Conservation (phyloP, 495 filamentous ascomycete genomes). For the Penicillium roqueforti region DNA sequence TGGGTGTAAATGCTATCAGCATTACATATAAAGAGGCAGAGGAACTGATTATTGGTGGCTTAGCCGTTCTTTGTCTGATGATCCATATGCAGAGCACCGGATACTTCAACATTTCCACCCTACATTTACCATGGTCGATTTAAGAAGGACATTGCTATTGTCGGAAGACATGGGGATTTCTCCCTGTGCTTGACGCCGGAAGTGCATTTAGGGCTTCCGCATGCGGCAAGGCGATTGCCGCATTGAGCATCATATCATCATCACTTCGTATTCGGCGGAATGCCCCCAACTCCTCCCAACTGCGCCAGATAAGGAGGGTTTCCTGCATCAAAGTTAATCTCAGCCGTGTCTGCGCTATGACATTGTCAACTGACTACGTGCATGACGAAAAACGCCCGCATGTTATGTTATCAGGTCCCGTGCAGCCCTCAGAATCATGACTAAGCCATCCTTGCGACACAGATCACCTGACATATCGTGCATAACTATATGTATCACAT, state of each 20-base stretch:
- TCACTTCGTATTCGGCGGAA: constrained; percentile 19
- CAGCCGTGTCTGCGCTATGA: constrained; percentile 7
- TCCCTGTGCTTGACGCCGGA: constrained; percentile 15
- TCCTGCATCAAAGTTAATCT: neutral
- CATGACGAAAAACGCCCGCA: neutral
- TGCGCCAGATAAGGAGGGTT: neutral
- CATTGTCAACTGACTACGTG: constrained; percentile 25
- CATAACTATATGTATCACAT: neutral
- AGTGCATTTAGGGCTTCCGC: constrained; percentile 21
- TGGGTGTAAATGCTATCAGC: constrained; percentile 28
- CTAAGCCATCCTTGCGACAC: neutral
- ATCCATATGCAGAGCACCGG: constrained; percentile 23
- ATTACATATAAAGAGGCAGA: constrained; percentile 30
- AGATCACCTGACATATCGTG: neutral
- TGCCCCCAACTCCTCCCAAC: neutral
- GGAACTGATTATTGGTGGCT: constrained; percentile 12
- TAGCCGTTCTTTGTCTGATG: constrained; percentile 20
- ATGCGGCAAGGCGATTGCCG: constrained; percentile 28
- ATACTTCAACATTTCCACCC: neutral
- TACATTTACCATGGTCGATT: constrained; percentile 6
- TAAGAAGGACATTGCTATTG: constrained; percentile 12
- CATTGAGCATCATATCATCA: constrained; percentile 29
- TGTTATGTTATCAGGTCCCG: neutral
- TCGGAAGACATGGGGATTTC: constrained; percentile 7
- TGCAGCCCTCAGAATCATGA: neutral